Percentiles rank a stretch among this genome's conserved stretches.
These are phyloP conservation scores for Chrysosporium queenslandicum DNA, from an alignment of 2,329 filamentous ascomycete genomes.

Conservation along the genomic window DNA sequence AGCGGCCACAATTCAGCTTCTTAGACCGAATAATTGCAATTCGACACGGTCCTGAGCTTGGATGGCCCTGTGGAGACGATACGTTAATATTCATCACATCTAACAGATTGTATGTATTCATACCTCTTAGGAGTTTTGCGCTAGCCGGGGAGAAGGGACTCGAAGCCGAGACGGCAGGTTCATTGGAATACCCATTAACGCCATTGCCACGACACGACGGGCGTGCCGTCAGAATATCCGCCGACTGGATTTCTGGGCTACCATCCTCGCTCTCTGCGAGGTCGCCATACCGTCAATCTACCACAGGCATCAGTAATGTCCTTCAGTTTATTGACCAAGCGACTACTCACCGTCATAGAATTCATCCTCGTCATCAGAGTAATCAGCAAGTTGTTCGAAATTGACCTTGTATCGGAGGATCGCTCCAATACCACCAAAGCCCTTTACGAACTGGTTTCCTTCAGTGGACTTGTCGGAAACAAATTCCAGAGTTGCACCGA, in stretches of 20 bases:
- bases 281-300: slow-evolving; percentile 83
- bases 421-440: slow-evolving; percentile 95
- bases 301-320: slow-evolving; percentile 9
- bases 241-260: slow-evolving; percentile 50
- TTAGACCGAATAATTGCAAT: slow-evolving; percentile 16
- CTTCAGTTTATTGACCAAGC: not conserved
- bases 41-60: slow-evolving; percentile 34
- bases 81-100: not conserved
- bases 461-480: slow-evolving; percentile 95
- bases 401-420: slow-evolving; percentile 99
- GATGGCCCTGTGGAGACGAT: slow-evolving; percentile 31
- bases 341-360: slow-evolving; percentile 64
- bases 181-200: slow-evolving; percentile 27
- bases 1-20: not conserved
- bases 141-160: slow-evolving; percentile 26
- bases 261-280: slow-evolving; percentile 81
- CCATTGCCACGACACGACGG: slow-evolving; percentile 31
- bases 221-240: slow-evolving; percentile 48
- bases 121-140: slow-evolving; percentile 34
- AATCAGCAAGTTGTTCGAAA: slow-evolving; percentile 94
- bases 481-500: slow-evolving; percentile 90
- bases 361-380: slow-evolving; percentile 82
- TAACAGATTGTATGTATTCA: slow-evolving; percentile 8
- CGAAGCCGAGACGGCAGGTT: slow-evolving; percentile 25
- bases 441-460: slow-evolving; percentile 99